Evolutionary conservation across 148 eudicot genomes (phyloP).

Genomic region (Persicaria maculosa): DNA sequence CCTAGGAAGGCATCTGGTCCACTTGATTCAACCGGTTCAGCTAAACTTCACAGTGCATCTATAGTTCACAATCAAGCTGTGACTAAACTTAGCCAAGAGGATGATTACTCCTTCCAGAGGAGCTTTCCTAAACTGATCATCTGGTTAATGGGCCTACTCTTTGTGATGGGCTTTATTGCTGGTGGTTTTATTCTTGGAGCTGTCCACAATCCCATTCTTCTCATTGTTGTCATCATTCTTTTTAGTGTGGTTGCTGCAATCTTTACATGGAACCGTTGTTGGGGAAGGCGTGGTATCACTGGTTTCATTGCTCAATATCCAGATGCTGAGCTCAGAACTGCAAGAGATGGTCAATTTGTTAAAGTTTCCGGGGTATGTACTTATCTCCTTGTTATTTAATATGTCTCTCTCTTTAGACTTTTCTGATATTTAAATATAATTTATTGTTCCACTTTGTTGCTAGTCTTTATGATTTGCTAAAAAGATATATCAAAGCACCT

Average conservation of each 20-base stretch:
- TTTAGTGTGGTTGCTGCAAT: constrained; percentile 66
- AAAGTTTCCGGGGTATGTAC: constrained; percentile 97
- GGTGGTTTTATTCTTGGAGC: constrained; percentile 90
- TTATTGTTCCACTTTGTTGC: background rate
- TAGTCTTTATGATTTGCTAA: background rate
- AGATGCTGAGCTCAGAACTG: constrained; percentile 87
- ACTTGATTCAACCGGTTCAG: constrained; percentile 48
- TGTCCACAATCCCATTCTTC: constrained; percentile 81
- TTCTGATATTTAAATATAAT: background rate
- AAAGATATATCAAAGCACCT: background rate
- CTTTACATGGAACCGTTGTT: constrained; percentile 68
- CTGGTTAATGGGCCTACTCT: constrained; percentile 74
- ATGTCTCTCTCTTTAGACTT: background rate
- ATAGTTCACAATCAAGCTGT: constrained; percentile 67
- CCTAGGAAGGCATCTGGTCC: constrained; percentile 80
- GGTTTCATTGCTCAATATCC: constrained; percentile 63
- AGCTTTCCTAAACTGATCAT: constrained; percentile 72
- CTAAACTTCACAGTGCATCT: constrained; percentile 52
- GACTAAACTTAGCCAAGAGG: constrained; percentile 65
- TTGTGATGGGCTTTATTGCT: constrained; percentile 94
- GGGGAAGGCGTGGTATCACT: constrained; percentile 67
- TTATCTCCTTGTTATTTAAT: background rate
- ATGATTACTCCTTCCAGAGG: constrained; percentile 65
- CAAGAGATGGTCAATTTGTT: constrained; percentile 88
- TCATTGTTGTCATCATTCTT: constrained; percentile 65